Conservation (phyloP, 106 monocot genomes). For the Dendrobium chrysotoxum region DNA sequence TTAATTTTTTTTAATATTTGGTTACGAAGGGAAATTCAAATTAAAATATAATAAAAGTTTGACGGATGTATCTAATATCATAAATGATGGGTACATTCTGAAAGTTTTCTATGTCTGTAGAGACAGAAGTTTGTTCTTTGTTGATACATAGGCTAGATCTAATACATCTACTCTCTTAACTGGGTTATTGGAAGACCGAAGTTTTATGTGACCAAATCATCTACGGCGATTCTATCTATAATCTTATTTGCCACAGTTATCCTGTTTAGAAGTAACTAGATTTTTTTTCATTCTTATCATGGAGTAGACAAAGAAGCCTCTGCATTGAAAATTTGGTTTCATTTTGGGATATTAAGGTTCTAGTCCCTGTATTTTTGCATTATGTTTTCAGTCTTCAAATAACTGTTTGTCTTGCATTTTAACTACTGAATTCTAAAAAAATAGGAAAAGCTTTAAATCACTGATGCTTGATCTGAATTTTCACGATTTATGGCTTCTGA, state of each 20-base stretch:
- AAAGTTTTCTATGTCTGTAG: neutral
- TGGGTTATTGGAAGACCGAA: no score
- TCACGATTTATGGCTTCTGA: slow-evolving; percentile 11
- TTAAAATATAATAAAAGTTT: neutral
- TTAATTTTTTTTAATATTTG: neutral
- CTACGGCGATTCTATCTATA: no score
- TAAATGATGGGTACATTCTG: neutral
- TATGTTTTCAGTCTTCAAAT: neutral
- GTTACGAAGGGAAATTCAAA: neutral
- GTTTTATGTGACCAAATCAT: no score
- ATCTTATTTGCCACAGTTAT: no score
- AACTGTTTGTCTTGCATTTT: neutral
- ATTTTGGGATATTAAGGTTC: neutral
- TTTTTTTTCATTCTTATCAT: neutral
- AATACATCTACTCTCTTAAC: no score
- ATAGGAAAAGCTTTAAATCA: neutral
- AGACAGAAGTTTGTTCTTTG: neutral
- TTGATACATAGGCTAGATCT: neutral
- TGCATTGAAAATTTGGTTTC: neutral
- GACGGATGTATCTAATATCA: neutral
- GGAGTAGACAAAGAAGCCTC: neutral
- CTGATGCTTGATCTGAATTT: neutral
- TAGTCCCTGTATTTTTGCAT: neutral
- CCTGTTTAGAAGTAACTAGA: neutral
- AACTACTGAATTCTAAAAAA: neutral